Evolutionary conservation across 2,329 filamentous ascomycete species (phyloP), one percentile per base, ranked within the genome.

Genomic region (Apiospora sp.): DNA sequence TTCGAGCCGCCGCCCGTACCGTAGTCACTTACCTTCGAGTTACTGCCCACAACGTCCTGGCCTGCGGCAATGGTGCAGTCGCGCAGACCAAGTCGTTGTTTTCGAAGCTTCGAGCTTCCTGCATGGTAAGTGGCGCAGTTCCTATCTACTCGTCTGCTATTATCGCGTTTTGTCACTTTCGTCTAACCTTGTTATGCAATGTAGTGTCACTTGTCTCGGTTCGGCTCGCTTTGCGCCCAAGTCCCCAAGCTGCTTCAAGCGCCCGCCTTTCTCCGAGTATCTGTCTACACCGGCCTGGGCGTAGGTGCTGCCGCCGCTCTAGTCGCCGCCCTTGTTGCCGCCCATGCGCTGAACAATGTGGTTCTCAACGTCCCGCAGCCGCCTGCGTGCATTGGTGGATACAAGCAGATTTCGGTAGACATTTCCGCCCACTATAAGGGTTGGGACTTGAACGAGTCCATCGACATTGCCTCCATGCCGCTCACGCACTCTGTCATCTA

Each of bases 401-500:
- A 64, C 58, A 64, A 64, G 58, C 34, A 64, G 58, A 34, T 64
- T 0, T 64, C 58, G 58, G 58, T 64, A 3, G 58, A 41, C 10
- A n/a, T 64, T 8, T 37, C 58, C 8, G 34, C 58, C 30, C 13
- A 64, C 34, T 64, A 64, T 22, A n/a, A 41, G 8, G 13, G 6
- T 19, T 13, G 34, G 7, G 30, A 19, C 19, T 0, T n/a, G 19
- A 19, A 8, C 8, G 46, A n/a, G 1, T n/a, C 46, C 46, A 22
- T 2, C 22, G 19, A 16, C 1, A 22, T 14, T 2, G 22, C 19
- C 16, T 4, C 4, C 12, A 12, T 19, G 6, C 13, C 27, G 19
- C 10, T 22, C 30, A 64, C 58, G 19, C 58, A 22, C 4, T 64
- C 30, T 8, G 58, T 64, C 34, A 22, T n/a, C 19, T 41, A 64